A percentile compares a stretch with the other conserved stretches of the same genome.
These are phyloP conservation scores for Solanum piurae DNA, from an alignment of 257 asterid species.

Conservation along the genomic window DNA sequence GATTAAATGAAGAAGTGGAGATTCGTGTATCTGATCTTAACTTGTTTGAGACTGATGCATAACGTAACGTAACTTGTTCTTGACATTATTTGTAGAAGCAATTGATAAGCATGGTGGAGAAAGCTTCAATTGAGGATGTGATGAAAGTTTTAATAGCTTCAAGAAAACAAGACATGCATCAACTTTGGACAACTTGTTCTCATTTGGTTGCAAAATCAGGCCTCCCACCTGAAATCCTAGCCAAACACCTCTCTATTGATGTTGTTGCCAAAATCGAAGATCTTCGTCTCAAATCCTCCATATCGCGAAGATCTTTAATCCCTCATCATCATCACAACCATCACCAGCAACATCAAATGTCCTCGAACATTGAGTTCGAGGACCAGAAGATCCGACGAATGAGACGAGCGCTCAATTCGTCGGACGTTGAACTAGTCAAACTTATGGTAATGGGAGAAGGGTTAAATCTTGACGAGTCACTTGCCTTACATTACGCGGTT, in stretches of 20 bases:
- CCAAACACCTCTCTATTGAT: constrained; percentile 77
- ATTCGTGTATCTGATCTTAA: background rate
- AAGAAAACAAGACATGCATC: constrained; percentile 86
- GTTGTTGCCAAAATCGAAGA: constrained; percentile 81
- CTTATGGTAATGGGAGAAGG: constrained; percentile 99
- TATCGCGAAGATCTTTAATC: constrained; percentile 45
- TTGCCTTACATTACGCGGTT: constrained; percentile 79
- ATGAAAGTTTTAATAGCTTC: constrained; percentile 84
- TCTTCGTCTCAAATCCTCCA: constrained; percentile 65
- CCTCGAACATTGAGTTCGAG: constrained; percentile 44
- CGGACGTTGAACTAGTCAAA: constrained; percentile 88
- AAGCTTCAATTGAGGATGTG: constrained; percentile 87
- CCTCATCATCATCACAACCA: constrained; percentile 46
- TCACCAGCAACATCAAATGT: constrained; percentile 33
- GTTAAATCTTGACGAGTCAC: constrained; percentile 66
- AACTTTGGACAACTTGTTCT: constrained; percentile 78
- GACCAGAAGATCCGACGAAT: constrained; percentile 86
- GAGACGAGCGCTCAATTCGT: constrained; percentile 89
- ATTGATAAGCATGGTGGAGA: constrained; percentile 70
- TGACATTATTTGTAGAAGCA: constrained; percentile 47
- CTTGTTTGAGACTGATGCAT: background rate
- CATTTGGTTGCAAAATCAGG: constrained; percentile 84
- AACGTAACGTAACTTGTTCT: background rate
- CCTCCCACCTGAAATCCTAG: constrained; percentile 70
- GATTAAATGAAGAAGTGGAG: background rate